These are phyloP conservation scores for Hamamelis virginiana DNA, from an alignment of 164 flowering plant genomes.

Conservation along the genomic window DNA sequence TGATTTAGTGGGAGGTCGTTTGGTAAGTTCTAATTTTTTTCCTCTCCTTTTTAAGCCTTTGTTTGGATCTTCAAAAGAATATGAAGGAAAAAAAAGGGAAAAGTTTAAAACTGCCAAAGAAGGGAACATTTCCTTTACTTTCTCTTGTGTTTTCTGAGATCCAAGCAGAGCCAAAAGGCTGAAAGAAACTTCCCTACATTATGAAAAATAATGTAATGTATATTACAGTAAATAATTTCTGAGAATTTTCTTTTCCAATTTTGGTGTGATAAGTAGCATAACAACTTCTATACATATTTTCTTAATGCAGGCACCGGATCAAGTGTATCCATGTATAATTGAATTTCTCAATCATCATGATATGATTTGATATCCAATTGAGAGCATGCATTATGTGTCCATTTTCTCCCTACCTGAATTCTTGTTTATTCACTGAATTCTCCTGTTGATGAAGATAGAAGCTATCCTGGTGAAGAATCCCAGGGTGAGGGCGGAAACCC, in stretches of 20 bases:
- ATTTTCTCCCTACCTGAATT: background rate
- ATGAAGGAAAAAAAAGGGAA: too few species aligned
- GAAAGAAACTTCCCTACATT: background rate
- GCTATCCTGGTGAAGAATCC: background rate
- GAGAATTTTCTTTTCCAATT: too few species aligned
- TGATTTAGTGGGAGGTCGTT: slow-evolving; percentile 88
- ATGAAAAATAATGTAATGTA: background rate
- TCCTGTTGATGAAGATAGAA: background rate
- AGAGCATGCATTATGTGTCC: background rate
- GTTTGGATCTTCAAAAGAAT: too few species aligned
- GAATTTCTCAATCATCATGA: slow-evolving; percentile 62
- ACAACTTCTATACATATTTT: background rate
- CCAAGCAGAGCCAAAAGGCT: too few species aligned
- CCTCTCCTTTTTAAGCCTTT: slow-evolving; percentile 3
- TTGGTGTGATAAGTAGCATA: background rate
- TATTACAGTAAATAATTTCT: background rate
- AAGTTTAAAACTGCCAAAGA: too few species aligned
- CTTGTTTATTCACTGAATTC: background rate
- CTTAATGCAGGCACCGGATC: slow-evolving; percentile 63
- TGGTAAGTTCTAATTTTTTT: slow-evolving; percentile 44
- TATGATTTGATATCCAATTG: background rate
- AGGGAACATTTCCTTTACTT: too few species aligned
- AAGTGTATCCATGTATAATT: slow-evolving; percentile 76
- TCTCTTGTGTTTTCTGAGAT: too few species aligned
- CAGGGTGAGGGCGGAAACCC: background rate